Evolutionary conservation across 2,329 filamentous ascomycete genomes (phyloP).

Genomic region (Cylindrodendrum hubeiense): DNA sequence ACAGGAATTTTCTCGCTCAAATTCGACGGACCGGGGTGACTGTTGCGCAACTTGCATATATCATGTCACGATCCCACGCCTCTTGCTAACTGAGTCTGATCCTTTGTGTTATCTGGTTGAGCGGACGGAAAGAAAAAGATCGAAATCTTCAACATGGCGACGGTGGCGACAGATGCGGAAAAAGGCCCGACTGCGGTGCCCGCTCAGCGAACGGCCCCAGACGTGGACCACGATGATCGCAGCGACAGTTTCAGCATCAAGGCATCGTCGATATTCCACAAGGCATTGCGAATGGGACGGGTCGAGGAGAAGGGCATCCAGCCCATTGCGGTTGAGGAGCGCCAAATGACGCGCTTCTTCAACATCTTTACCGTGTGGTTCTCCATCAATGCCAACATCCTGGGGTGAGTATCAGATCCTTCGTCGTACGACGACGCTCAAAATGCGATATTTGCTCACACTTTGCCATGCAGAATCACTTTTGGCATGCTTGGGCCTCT

Average conservation of each 20-base stretch:
- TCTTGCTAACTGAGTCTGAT: not conserved
- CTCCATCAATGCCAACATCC: conserved; percentile 62
- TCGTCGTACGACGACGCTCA: not conserved
- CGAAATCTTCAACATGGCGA: conserved; percentile 14
- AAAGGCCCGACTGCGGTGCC: conserved; percentile 28
- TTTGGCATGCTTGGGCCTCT: conserved; percentile 73
- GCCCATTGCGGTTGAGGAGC: conserved; percentile 56
- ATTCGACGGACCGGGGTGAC: conserved; percentile 27
- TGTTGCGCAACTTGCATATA: conserved; percentile 14
- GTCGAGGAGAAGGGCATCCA: conserved; percentile 60
- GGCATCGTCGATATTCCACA: conserved; percentile 45
- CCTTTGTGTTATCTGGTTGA: not conserved
- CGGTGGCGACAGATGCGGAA: conserved; percentile 29
- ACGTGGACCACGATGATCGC: conserved; percentile 38
- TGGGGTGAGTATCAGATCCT: conserved; percentile 50
- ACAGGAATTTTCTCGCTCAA: conserved; percentile 27
- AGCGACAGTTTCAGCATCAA: conserved; percentile 45
- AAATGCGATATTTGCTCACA: conserved; percentile 20
- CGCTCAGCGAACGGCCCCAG: conserved; percentile 27
- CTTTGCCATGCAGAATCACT: conserved; percentile 59
- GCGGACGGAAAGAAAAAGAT: not conserved
- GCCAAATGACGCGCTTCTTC: conserved; percentile 55
- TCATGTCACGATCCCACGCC: conserved; percentile 6
- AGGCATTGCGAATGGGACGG: conserved; percentile 51
- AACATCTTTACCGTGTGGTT: conserved; percentile 64